Evolutionary conservation across 108 stramenopile genomes (phyloP), one percentile per base, ranked within the genome.

Genomic region (Nannochloropsis gaditana): DNA sequence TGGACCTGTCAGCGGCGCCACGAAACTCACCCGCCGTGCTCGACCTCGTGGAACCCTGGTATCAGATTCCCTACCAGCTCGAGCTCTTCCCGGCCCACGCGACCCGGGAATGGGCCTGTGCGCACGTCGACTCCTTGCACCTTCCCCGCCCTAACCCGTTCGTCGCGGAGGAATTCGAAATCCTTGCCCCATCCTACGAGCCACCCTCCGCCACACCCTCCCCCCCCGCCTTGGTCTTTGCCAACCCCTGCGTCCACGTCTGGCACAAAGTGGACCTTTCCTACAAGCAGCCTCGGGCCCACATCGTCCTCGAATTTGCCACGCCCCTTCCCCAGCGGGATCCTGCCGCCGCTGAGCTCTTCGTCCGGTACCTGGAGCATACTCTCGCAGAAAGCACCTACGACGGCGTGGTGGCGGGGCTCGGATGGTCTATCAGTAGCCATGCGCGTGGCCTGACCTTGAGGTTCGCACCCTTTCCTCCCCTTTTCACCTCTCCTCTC

Each of bases 41-140:
- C 43, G 5, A 17, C 43, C 82, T 43, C 9, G 19, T 44, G 19
- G 97, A 97, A 86, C 91, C 90, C 43, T 93, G 95, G 92, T 98
- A 99, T 87, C 95, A 95, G 11, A 97, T 95, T 9, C 89, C 87
- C 45, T 97, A 96, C 90, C 92, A 91, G 41, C 87, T 90, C 43
- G 43, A 82, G 11, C 82, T 86, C n/a, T 81, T 96, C 43, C 41
- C 91, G 1, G 86, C 90, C 9, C 93, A 92, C 9, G 83, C 92
- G 80, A 44, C 89, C 44, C 45, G 45, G 41, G 11, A 41, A 9
- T 50, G 84, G 43, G 21, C 44, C 45, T 42, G 45, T 9, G 84
- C 42, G 43, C 43, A 45, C 41, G 41, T 45, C 41, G 79, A 86
- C 21, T 17, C 80, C 50, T 87, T 93, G 45, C 45, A 45, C 21